These are phyloP conservation scores for Chenopodium formosanum DNA, from an alignment of 148 eudicot genomes.

Conservation along the genomic window DNA sequence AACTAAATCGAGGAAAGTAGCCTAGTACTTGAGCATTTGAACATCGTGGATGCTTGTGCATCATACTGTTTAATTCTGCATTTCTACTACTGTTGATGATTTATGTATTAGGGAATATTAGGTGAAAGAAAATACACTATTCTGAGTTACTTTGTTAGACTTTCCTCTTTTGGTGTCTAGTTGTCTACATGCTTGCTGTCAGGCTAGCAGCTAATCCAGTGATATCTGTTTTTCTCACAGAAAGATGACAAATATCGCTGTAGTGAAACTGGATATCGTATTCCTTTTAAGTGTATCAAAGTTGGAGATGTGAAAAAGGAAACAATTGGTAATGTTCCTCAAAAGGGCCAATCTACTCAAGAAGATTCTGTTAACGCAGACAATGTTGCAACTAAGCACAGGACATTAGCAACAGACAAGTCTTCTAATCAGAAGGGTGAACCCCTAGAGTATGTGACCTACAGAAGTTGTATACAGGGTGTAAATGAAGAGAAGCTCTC, in stretches of 20 bases:
- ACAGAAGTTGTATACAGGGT: conserved; percentile 80
- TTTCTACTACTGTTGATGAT: neutral
- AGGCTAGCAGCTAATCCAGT: conserved; percentile 10
- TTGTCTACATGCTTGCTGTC: neutral
- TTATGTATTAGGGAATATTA: neutral
- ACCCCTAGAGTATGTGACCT: conserved; percentile 52
- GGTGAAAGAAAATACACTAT: neutral
- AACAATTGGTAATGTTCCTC: conserved; percentile 24
- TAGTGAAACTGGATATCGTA: conserved; percentile 96
- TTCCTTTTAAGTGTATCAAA: conserved; percentile 68
- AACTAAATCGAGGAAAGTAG: neutral
- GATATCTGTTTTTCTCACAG: conserved; percentile 32
- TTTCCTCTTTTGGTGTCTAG: neutral
- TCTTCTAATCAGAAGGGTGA: conserved; percentile 40
- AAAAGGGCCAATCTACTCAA: conserved; percentile 39
- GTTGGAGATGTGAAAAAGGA: conserved; percentile 36
- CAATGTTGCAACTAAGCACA: conserved; percentile 29
- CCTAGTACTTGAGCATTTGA: neutral
- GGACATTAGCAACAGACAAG: conserved; percentile 39
- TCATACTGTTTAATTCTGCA: neutral
- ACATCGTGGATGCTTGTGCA: neutral
- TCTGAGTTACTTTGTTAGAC: neutral
- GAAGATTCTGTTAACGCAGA: conserved; percentile 32
- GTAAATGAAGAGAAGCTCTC: conserved; percentile 77
- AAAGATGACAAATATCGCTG: conserved; percentile 73